Evolutionary conservation across 805 yeast genomes (phyloP), one percentile per base, ranked within the genome.

Genomic region (Danielia reshetovae): DNA sequence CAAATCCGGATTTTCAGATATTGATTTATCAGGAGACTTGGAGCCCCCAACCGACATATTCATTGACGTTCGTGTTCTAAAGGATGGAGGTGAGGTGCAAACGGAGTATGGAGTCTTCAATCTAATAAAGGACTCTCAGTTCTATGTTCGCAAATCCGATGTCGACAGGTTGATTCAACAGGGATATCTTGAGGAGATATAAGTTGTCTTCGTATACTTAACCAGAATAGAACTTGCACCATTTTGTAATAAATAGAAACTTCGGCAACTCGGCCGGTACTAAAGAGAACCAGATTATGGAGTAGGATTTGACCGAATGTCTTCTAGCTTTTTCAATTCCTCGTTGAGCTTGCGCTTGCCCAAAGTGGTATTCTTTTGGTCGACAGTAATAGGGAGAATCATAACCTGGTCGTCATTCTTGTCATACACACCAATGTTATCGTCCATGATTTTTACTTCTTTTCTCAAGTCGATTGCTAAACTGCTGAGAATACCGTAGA

Each of bases 71-170:
- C 67, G 98, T 38, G 97, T 90, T 6, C 60, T 90, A 33, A 84
- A 84, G 55, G 95, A 90, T 51, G 97, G 95, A 0, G 98, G 98
- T 2, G 97, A 93, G 54, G 87, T 90, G 23, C 96, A 89, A 54
- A 93, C 98, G 0, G 98, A 90, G 56, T 90, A 90, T 50, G 98
- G 97, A 15, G 96, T 87, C 3, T 88, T 93, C 63, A 89, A 89
- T 50, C 64, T 93, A 45, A 85, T 94, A 3, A 90, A 89, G 52
- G 90, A 90, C 56, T 85, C 96, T 3, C 97, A 93, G 54, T 89
- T 90, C 54, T 90, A 85, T 54, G 97, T 90, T 13, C 70, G 98
- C 39, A 90, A 86, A 47, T 81, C 93, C 0, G 98, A 93, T 52
- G 98, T 93, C 5, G 97, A 90, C 53, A 66, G 97, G 33, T 68